Evolutionary conservation across 2,329 filamentous ascomycete genomes (phyloP).

Genomic region (Ambrosiella xylebori): DNA sequence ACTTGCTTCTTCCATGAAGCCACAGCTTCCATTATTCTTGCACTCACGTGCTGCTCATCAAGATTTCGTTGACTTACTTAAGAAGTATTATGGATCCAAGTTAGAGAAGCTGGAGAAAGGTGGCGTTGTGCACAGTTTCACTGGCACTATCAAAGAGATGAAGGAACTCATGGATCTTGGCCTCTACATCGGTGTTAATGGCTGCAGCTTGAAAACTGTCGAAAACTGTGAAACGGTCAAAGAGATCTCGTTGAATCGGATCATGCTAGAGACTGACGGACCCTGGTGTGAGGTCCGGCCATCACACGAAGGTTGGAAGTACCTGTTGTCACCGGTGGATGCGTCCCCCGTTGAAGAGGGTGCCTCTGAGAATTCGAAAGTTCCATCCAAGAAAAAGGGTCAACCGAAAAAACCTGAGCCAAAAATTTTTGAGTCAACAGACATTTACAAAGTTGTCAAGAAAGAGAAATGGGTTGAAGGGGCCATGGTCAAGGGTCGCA

Average conservation of each 20-base stretch:
- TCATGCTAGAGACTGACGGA: constrained; percentile 94
- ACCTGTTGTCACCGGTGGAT: constrained; percentile 26
- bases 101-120: constrained; percentile 52
- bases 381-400: constrained; percentile 17
- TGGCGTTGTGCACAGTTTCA: constrained; percentile 90
- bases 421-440: constrained; percentile 51
- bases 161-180: constrained; percentile 59
- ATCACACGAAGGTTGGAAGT: constrained; percentile 69
- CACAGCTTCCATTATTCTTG: constrained; percentile 75
- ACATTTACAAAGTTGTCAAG: constrained; percentile 70
- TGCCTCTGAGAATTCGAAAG: constrained; percentile 1
- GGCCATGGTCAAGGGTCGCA: constrained; percentile 81
- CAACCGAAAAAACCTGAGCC: constrained; percentile 29
- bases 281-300: constrained; percentile 94
- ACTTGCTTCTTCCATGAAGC: constrained; percentile 48
- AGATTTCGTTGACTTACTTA: constrained; percentile 64
- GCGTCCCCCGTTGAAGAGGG: constrained; percentile 5
- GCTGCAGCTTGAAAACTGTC: constrained; percentile 85
- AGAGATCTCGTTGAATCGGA: constrained; percentile 55
- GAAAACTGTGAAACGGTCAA: constrained; percentile 79
- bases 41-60: constrained; percentile 75
- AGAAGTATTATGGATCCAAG: constrained; percentile 34
- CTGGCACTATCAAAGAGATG: constrained; percentile 76
- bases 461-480: constrained; percentile 89
- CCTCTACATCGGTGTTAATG: constrained; percentile 86